Evolutionary conservation across 2,329 filamentous ascomycete genomes (phyloP), one percentile per base, ranked within the genome.

Genomic region (Ceratocystis albifundus): DNA sequence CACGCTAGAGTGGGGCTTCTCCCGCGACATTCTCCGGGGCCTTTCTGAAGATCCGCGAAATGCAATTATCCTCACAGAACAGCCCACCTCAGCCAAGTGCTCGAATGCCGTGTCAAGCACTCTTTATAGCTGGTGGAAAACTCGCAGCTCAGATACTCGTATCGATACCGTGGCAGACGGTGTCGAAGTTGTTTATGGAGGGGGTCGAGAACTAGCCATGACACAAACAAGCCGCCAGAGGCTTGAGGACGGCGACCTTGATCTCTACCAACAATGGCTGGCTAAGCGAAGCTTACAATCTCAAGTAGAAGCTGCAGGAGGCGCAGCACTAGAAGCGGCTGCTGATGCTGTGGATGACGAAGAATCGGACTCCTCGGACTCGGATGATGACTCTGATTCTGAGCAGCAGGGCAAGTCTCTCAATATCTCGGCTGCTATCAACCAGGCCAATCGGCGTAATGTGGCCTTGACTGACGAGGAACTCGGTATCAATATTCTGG

Each of bases 1-100:
- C 2, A 95, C 89, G 36, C 77, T 97, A 22, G 90, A 96, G 71
- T 99, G 94, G 94, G 94, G 94, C 0, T 96, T 96, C 72, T 95
- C 94, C 0, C 90, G 88, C 71, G 86, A 93, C 65, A 80, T 92
- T 0, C 77, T 99, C 62, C 85, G 83, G 69, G 81, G 82, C 8
- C 80, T 99, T 66, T 90, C 90, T 0, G 81, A 83, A 67, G 88
- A 95, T 70, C 78, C 87, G 1, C 85, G 86, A 53, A 99, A 96
- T 73, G 78, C 97, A 59, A 83, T 99, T 45, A 85, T 99, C 65
- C 76, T 99, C 55, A 96, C 93, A 0, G 92, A 97, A 71, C 84
- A 86, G 69, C 80, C 84, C 1, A 78, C 78, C 0, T 88, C 84
- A 0, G 53, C 53, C 28, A 30, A n/a, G 25, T 57, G 53, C 53